Percentiles rank a stretch among this genome's conserved stretches.
These are phyloP conservation scores for Botrytis byssoidea DNA, from an alignment of 2,329 filamentous ascomycete genomes.

Conservation along the genomic window DNA sequence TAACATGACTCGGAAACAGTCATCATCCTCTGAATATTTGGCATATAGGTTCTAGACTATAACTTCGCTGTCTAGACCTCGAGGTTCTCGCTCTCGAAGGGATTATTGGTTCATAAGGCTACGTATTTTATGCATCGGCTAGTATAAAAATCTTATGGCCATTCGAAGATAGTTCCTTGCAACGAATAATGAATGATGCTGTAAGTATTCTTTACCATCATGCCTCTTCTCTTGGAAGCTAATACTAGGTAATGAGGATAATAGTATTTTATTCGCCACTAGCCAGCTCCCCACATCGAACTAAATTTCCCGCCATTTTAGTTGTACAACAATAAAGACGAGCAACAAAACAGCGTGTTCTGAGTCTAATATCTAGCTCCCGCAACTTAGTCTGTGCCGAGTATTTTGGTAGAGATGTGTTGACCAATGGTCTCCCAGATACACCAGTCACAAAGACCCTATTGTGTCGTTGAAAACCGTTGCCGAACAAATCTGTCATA, in stretches of 20 bases:
- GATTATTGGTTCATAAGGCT: neutral
- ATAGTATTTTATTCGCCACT: neutral
- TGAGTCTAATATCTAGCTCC: slow-evolving; percentile 6
- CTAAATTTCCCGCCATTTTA: neutral
- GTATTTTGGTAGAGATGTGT: neutral
- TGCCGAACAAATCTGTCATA: neutral
- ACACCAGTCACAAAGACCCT: neutral
- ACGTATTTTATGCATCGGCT: neutral
- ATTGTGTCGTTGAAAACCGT: neutral
- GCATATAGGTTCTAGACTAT: neutral
- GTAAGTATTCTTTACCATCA: neutral
- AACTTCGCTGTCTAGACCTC: neutral
- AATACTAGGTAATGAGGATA: neutral
- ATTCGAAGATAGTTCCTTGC: neutral
- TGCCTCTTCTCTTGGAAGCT: neutral
- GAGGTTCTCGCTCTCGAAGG: neutral
- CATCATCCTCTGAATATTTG: neutral
- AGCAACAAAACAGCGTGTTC: neutral
- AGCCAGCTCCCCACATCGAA: neutral
- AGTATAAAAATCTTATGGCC: neutral
- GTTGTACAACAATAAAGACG: neutral
- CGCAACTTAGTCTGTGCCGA: neutral
- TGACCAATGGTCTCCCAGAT: neutral
- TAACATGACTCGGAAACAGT: neutral
- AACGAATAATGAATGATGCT: neutral